These are phyloP conservation scores for Globisporangium emineosum DNA, from an alignment of 352 stramenopile species.

Conservation along the genomic window DNA sequence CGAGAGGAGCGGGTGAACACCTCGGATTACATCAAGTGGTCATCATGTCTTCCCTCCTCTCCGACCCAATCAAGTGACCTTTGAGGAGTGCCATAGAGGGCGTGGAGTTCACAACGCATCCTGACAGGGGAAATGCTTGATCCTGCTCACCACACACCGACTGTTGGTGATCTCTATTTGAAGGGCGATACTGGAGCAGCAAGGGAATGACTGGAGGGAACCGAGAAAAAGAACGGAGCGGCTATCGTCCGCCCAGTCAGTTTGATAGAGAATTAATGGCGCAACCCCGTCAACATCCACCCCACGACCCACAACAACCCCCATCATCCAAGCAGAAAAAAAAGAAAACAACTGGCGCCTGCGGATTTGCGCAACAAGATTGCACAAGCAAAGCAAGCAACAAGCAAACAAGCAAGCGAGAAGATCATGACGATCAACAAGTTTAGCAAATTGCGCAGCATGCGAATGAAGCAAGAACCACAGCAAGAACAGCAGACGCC, in stretches of 20 bases:
- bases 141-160: too few relatives aligned
- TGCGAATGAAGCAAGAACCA: not conserved
- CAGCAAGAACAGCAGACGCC: not conserved
- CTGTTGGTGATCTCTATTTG: too few relatives aligned
- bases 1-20: not conserved
- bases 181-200: too few relatives aligned
- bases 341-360: slow-evolving; percentile 3
- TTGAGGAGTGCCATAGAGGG: not conserved
- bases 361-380: not conserved
- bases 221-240: not conserved
- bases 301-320: not conserved
- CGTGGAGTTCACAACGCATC: too few relatives aligned
- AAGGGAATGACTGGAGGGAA: not conserved
- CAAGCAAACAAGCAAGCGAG: not conserved
- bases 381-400: not conserved
- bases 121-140: too few relatives aligned
- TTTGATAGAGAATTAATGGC: slow-evolving; percentile 3
- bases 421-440: slow-evolving; percentile 3
- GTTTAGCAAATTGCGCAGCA: slow-evolving; percentile 2
- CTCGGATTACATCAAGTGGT: too few relatives aligned
- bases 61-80: not conserved
- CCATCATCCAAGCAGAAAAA: slow-evolving; percentile 1
- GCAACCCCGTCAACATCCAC: slow-evolving; percentile 3
- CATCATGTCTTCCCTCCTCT: not conserved
- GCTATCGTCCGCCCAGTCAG: not conserved